Percentiles rank a stretch among this genome's conserved stretches.
Conservation (phyloP, 2,329 filamentous ascomycete genomes). For the Aspergillus sp. region DNA sequence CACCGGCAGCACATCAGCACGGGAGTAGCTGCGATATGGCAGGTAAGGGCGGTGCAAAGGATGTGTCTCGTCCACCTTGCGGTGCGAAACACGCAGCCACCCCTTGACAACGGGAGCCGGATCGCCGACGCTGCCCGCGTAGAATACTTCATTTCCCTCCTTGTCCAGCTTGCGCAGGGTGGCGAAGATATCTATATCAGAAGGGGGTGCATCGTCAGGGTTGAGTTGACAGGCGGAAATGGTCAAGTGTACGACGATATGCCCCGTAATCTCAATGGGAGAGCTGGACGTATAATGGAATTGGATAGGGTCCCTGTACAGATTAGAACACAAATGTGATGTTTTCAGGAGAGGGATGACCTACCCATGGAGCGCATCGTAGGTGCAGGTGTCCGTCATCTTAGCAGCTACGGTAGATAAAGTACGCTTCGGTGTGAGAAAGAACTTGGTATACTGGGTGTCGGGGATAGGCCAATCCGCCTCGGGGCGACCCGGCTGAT, state of each 20-base stretch:
- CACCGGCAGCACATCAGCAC: slow-evolving; percentile 44
- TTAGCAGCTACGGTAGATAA: neutral
- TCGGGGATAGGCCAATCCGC: neutral
- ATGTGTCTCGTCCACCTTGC: slow-evolving; percentile 46
- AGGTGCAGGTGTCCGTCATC: neutral
- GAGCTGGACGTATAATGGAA: neutral
- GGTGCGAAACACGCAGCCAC: slow-evolving; percentile 53
- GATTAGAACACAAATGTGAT: slow-evolving; percentile 13
- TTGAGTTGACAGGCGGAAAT: slow-evolving; percentile 51
- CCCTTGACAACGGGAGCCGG: slow-evolving; percentile 55
- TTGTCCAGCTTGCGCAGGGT: slow-evolving; percentile 53
- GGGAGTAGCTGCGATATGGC: slow-evolving; percentile 50
- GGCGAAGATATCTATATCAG: slow-evolving; percentile 55
- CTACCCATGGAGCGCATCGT: neutral
- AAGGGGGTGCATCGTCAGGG: slow-evolving; percentile 5
- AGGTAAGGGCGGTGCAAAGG: slow-evolving; percentile 47
- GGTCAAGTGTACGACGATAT: slow-evolving; percentile 63
- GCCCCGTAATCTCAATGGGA: slow-evolving; percentile 62
- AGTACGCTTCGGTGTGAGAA: neutral
- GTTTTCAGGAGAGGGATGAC: neutral
- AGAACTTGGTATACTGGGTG: neutral
- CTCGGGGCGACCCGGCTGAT: slow-evolving; percentile 40
- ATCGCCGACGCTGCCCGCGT: slow-evolving; percentile 56
- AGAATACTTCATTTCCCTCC: slow-evolving; percentile 51
- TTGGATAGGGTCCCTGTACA: neutral